Evolutionary conservation across 371 early-diverging fungal genomes (phyloP).

Genomic region (Mucor piriformis): DNA sequence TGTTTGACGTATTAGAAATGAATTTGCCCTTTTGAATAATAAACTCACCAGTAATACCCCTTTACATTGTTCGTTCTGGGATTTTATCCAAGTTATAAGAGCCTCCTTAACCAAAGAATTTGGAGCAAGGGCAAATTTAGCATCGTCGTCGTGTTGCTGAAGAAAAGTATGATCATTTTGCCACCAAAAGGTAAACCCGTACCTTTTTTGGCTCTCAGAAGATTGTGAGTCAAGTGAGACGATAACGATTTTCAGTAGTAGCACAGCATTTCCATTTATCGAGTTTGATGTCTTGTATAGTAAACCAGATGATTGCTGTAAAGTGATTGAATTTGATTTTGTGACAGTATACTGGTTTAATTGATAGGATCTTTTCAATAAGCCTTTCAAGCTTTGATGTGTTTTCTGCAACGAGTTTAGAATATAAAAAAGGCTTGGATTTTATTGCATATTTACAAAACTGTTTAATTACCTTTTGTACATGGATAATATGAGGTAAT

Average conservation of each 20-base stretch:
- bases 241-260: constrained; percentile 13
- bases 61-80: constrained; percentile 14
- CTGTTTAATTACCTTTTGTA: constrained; percentile 22
- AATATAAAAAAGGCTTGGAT: background rate
- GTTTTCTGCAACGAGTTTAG: constrained; percentile 15
- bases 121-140: constrained; percentile 26
- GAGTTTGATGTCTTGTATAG: constrained; percentile 11
- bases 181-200: constrained; percentile 27
- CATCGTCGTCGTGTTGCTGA: constrained; percentile 12
- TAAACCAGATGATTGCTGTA: background rate
- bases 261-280: background rate
- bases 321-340: constrained; percentile 7
- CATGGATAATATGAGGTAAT: constrained; percentile 15
- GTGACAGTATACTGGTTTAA: constrained; percentile 19
- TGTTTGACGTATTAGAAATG: background rate
- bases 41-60: constrained; percentile 13
- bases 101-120: constrained; percentile 31
- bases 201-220: constrained; percentile 13
- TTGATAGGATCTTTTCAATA: constrained; percentile 17
- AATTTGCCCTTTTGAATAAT: background rate
- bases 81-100: constrained; percentile 20
- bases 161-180: background rate
- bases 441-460: background rate
- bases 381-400: constrained; percentile 21
- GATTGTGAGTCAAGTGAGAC: background rate